phyloP scores from a whole-genome alignment of 2,329 filamentous ascomycete genomes.

The Exophiala viscosa region DNA sequence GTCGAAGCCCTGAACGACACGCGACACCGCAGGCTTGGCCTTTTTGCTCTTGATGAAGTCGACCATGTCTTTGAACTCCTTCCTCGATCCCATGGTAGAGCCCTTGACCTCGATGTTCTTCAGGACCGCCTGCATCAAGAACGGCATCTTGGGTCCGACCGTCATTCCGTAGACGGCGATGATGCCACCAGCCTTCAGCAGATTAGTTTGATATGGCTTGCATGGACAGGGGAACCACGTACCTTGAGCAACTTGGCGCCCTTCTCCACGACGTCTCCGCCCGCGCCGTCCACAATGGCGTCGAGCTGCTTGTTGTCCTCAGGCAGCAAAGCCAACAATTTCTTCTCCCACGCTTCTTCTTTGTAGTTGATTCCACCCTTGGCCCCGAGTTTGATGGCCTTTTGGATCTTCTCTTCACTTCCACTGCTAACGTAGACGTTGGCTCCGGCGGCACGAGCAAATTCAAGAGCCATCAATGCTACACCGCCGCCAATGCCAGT shows the following conservation, averaged over 20 bases:
- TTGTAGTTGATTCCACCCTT: slow-evolving; percentile 79
- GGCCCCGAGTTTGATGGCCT: slow-evolving; percentile 68
- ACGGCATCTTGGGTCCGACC: slow-evolving; percentile 76
- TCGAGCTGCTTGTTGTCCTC: slow-evolving; percentile 67
- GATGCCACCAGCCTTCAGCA: slow-evolving; percentile 64
- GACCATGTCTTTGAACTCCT: slow-evolving; percentile 89
- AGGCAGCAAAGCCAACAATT: slow-evolving; percentile 58
- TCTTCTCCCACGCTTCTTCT: slow-evolving; percentile 74
- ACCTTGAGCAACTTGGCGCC: slow-evolving; percentile 66
- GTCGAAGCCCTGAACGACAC: slow-evolving; percentile 67
- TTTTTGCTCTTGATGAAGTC: slow-evolving; percentile 70
- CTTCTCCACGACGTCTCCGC: slow-evolving; percentile 74
- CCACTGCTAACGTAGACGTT: slow-evolving; percentile 80
- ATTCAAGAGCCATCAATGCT: slow-evolving; percentile 75
- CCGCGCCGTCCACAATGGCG: slow-evolving; percentile 84
- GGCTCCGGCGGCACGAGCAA: slow-evolving; percentile 69
- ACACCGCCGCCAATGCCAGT: slow-evolving; percentile 94
- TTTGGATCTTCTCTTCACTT: slow-evolving; percentile 69
- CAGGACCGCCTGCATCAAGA: slow-evolving; percentile 76
- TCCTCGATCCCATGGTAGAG: slow-evolving; percentile 84
- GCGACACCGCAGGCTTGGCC: slow-evolving; percentile 73
- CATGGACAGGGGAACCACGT: slow-evolving; percentile 20
- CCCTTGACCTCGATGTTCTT: slow-evolving; percentile 85
- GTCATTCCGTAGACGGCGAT: slow-evolving; percentile 92
- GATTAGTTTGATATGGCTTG: background rate